Conservation (phyloP, 352 stramenopile genomes). For the Pythium aristosporum region DNA sequence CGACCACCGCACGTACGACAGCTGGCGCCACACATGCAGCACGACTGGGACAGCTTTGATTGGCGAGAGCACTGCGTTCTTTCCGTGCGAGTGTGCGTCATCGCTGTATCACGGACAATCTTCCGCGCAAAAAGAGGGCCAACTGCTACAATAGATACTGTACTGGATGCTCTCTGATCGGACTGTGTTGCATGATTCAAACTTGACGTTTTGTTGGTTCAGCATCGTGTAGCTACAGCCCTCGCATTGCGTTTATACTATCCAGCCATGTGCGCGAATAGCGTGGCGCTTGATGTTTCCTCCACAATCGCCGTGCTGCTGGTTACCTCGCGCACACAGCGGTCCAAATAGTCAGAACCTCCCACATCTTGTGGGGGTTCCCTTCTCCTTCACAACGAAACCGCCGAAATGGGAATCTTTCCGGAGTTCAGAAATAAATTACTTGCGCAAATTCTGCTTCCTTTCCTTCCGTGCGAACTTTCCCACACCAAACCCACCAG, state of each 20-base stretch:
- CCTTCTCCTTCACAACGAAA: constrained; percentile 6
- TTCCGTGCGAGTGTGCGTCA: constrained; percentile 15
- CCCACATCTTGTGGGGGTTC: constrained; percentile 13
- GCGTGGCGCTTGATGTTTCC: not conserved
- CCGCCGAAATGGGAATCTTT: constrained; percentile 5
- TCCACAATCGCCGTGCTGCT: not conserved
- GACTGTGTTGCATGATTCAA: not conserved
- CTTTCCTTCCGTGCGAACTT: constrained; percentile 29
- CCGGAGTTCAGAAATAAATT: constrained; percentile 15
- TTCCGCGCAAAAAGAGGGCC: not conserved
- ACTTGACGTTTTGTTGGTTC: not conserved
- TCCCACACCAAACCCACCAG: constrained; percentile 10
- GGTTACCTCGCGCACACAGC: not conserved
- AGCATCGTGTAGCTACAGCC: not conserved
- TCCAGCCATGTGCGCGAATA: not conserved
- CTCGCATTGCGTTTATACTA: not conserved
- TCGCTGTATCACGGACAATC: not conserved
- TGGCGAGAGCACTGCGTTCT: constrained; percentile 3
- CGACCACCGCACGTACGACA: constrained; percentile 3
- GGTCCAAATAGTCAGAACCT: constrained; percentile 20
- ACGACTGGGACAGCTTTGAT: constrained; percentile 1
- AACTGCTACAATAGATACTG: not conserved
- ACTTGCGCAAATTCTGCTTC: constrained; percentile 22
- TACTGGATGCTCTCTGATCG: not conserved
- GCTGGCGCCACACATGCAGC: not conserved